phyloP scores from a whole-genome alignment of 2,329 filamentous ascomycete genomes.

The Pseudogymnoascus sp. region DNA sequence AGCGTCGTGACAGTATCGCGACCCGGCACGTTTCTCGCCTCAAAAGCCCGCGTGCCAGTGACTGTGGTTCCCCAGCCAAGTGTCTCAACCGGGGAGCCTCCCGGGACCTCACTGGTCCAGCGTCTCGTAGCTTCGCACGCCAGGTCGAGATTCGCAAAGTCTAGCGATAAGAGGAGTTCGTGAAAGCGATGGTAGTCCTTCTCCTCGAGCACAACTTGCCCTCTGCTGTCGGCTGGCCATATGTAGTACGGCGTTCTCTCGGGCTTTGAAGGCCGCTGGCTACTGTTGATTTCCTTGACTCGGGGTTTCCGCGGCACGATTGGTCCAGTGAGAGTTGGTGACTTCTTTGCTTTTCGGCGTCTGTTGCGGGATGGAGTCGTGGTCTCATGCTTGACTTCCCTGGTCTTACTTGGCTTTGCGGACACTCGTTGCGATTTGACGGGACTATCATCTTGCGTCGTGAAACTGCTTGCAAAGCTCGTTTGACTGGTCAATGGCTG shows the following conservation, averaged over 20 bases:
- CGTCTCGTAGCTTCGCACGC: slow-evolving; percentile 56
- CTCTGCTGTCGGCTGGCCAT: slow-evolving; percentile 56
- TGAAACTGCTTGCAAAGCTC: slow-evolving; percentile 2
- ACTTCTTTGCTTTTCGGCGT: slow-evolving; percentile 33
- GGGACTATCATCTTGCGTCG: neutral
- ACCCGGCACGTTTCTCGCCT: slow-evolving; percentile 14
- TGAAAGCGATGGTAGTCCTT: slow-evolving; percentile 57
- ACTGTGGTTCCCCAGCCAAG: slow-evolving; percentile 45
- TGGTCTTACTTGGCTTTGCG: neutral
- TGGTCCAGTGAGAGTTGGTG: slow-evolving; percentile 45
- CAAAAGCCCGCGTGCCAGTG: slow-evolving; percentile 34
- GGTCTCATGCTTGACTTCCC: neutral
- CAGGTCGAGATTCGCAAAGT: slow-evolving; percentile 60
- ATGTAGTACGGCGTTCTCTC: slow-evolving; percentile 53
- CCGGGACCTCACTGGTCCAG: slow-evolving; percentile 62
- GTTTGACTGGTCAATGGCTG: neutral
- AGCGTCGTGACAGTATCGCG: slow-evolving; percentile 23
- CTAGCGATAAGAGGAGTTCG: slow-evolving; percentile 63
- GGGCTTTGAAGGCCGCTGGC: slow-evolving; percentile 42
- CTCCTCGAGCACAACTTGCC: slow-evolving; percentile 55
- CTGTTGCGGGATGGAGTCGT: neutral
- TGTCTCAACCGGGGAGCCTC: slow-evolving; percentile 24
- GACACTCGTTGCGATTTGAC: neutral
- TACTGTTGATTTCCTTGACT: slow-evolving; percentile 51
- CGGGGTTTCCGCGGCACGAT: slow-evolving; percentile 57